Percentiles rank a stretch among this genome's conserved stretches.
Conservation (phyloP, 805 yeast genomes). For the Kuraishia floccosa region DNA sequence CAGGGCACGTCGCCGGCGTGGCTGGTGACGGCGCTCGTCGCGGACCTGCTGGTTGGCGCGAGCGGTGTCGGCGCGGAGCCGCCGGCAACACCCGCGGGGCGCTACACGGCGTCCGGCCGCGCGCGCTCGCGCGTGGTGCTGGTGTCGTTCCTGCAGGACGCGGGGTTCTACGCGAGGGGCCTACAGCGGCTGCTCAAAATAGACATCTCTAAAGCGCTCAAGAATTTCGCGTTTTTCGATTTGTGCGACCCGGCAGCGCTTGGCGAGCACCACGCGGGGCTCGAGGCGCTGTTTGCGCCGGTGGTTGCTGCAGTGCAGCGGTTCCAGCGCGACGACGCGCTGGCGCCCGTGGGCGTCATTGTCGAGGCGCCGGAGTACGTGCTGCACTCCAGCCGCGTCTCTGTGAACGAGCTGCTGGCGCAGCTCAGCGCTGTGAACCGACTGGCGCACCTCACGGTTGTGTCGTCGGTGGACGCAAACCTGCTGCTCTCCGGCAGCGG, state of each 20-base stretch:
- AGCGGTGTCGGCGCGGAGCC: no score
- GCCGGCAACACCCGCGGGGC: no score
- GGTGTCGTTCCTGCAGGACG: conserved; percentile 19
- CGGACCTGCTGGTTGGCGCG: no score
- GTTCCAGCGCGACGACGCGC: background rate
- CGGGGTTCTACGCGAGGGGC: conserved; percentile 16
- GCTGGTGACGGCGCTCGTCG: conserved; percentile 46
- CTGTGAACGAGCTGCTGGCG: conserved; percentile 6
- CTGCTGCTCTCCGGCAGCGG: no score
- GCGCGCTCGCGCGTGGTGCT: conserved; percentile 23
- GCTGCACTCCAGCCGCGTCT: conserved; percentile 8
- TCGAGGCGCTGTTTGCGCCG: conserved; percentile 6
- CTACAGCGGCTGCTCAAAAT: conserved; percentile 23
- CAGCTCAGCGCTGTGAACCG: conserved; percentile 9
- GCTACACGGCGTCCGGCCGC: no score
- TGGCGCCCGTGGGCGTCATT: conserved; percentile 1
- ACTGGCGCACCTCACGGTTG: conserved; percentile 11
- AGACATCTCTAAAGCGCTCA: conserved; percentile 22
- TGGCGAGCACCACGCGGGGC: no score
- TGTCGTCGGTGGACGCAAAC: conserved; percentile 9
- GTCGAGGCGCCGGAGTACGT: conserved; percentile 15
- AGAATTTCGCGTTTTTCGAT: conserved; percentile 25
- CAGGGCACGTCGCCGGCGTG: conserved; percentile 54
- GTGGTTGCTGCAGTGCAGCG: conserved; percentile 7
- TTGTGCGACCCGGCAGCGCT: conserved; percentile 7